These are phyloP conservation scores for Prunus fruticosa DNA, from an alignment of 306 rosid species.

Conservation along the genomic window DNA sequence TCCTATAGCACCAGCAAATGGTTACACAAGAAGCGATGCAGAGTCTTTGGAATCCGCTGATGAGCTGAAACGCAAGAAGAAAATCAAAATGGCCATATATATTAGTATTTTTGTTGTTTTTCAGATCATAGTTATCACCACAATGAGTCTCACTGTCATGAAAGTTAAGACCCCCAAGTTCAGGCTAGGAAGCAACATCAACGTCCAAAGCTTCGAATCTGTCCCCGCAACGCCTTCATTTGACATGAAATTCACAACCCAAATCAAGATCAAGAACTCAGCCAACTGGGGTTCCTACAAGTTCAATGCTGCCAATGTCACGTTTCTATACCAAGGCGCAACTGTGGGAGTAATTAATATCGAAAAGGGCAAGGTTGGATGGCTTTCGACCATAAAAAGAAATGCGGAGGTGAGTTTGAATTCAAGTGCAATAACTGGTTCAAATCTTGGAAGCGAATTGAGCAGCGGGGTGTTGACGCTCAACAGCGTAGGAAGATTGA, in stretches of 20 bases:
- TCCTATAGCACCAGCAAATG: slow-evolving; percentile 31
- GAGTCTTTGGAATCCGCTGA: slow-evolving; percentile 8
- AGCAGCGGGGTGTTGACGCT: slow-evolving; percentile 1
- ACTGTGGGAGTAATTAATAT: neutral
- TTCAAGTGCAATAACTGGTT: neutral
- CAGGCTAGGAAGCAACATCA: neutral
- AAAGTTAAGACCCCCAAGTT: slow-evolving; percentile 27
- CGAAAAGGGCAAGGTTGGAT: slow-evolving; percentile 16
- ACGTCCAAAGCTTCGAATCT: neutral
- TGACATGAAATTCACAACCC: slow-evolving; percentile 7
- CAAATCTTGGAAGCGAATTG: neutral
- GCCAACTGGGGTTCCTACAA: slow-evolving; percentile 23
- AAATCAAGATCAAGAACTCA: slow-evolving; percentile 13
- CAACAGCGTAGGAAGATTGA: neutral
- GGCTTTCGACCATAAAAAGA: slow-evolving; percentile 15
- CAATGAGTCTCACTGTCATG: slow-evolving; percentile 23
- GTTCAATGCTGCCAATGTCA: neutral
- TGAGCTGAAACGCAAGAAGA: slow-evolving; percentile 17
- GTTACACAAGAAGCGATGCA: slow-evolving; percentile 12
- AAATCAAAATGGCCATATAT: slow-evolving; percentile 14
- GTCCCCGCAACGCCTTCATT: neutral
- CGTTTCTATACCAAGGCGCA: neutral
- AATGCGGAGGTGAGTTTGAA: neutral
- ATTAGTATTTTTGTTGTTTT: slow-evolving; percentile 16
- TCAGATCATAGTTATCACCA: slow-evolving; percentile 22